Percentiles rank a stretch among this genome's conserved stretches.
phyloP scores from a whole-genome alignment of 2,329 filamentous ascomycete species.

The Akanthomyces uredinophilus region DNA sequence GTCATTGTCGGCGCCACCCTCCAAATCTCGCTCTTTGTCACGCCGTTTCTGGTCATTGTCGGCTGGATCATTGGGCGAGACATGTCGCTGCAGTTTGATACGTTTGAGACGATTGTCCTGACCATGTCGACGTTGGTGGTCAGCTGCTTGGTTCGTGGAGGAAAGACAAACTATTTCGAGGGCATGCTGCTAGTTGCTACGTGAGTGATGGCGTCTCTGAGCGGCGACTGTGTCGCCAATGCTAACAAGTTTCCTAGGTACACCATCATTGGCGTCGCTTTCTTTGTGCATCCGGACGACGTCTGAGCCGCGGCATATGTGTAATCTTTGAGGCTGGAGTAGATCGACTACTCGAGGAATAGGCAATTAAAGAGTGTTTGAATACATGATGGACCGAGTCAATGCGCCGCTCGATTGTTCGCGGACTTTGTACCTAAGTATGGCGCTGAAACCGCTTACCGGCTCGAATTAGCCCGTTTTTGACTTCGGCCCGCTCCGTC shows the following conservation, averaged over 20 bases:
- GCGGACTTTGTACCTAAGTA: neutral
- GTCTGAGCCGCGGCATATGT: neutral
- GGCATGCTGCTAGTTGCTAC: constrained; percentile 17
- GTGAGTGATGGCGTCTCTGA: neutral
- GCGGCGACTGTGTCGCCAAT: too few species aligned
- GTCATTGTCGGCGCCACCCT: constrained; percentile 20
- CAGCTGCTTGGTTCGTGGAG: constrained; percentile 18
- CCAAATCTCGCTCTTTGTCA: constrained; percentile 19
- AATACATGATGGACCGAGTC: neutral
- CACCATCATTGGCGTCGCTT: constrained; percentile 11
- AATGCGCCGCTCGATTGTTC: neutral
- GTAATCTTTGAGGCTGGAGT: too few species aligned
- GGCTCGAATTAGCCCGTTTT: neutral
- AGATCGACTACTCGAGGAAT: neutral
- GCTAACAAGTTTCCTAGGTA: neutral
- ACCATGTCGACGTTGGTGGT: constrained; percentile 19
- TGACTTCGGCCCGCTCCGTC: constrained; percentile 4
- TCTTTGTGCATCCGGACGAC: constrained; percentile 12
- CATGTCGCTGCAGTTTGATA: constrained; percentile 20
- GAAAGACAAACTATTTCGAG: constrained; percentile 19
- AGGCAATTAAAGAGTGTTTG: neutral
- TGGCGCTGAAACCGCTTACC: neutral
- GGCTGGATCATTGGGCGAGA: constrained; percentile 13
- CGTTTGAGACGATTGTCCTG: constrained; percentile 18
- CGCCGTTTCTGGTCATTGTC: constrained; percentile 18